phyloP scores from a whole-genome alignment of 129 eudicot genomes.

The sunflower (Helianthus annuus) region DNA sequence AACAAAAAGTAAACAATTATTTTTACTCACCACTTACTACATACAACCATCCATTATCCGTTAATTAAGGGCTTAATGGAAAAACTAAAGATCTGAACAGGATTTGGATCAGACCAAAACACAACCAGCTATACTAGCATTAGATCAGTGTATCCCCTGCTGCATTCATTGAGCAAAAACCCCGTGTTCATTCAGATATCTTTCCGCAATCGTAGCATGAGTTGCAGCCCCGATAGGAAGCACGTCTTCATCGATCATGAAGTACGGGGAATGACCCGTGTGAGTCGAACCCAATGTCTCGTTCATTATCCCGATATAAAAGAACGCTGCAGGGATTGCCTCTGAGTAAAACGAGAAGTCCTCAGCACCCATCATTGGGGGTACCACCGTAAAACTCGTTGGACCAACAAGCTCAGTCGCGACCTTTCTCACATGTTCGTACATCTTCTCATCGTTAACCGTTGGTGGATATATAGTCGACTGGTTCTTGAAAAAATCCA shows the following conservation, averaged over 20 bases:
- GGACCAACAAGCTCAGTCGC: slow-evolving; percentile 66
- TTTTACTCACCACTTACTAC: slow-evolving; percentile 1
- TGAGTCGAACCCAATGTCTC: slow-evolving; percentile 68
- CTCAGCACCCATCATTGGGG: slow-evolving; percentile 88
- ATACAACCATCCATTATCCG: slow-evolving; percentile 10
- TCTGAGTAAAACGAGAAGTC: slow-evolving; percentile 90
- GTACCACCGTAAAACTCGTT: slow-evolving; percentile 52
- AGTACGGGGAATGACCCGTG: slow-evolving; percentile 82
- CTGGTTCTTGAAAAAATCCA: slow-evolving; percentile 72
- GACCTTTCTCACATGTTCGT: slow-evolving; percentile 71
- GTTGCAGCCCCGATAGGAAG: slow-evolving; percentile 88
- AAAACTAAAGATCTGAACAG: slow-evolving; percentile 10
- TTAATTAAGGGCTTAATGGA: not conserved
- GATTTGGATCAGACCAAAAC: not conserved
- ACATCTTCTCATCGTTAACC: slow-evolving; percentile 67
- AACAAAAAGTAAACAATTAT: not conserved
- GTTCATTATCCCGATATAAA: slow-evolving; percentile 80
- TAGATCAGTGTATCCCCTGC: slow-evolving; percentile 13
- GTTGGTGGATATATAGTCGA: slow-evolving; percentile 78
- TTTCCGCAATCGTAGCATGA: slow-evolving; percentile 86
- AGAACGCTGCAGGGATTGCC: slow-evolving; percentile 79
- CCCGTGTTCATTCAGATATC: slow-evolving; percentile 60
- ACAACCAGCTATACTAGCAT: not conserved
- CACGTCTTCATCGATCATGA: slow-evolving; percentile 87
- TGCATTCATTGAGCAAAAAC: slow-evolving; percentile 14